Percentiles rank a stretch among this genome's conserved stretches.
phyloP scores from a whole-genome alignment of 1,284 basidiomycete species.

The Cryptococcus sp. region DNA sequence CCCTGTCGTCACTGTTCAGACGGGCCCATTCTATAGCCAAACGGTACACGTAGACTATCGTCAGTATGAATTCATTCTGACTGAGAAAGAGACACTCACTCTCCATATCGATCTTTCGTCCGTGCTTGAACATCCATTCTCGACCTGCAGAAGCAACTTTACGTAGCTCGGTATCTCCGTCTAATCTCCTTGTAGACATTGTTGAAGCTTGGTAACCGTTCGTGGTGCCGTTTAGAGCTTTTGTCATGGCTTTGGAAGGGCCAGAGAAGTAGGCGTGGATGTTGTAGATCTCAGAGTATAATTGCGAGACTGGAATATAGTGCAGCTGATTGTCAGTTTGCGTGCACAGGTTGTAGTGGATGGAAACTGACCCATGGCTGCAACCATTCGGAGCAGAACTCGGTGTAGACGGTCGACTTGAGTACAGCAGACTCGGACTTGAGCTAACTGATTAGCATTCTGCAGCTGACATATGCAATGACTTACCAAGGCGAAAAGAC shows the following conservation, averaged over 20 bases:
- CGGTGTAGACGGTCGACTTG: constrained; percentile 82
- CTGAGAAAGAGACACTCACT: constrained; percentile 51
- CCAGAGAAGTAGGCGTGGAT: constrained; percentile 87
- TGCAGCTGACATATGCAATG: not conserved
- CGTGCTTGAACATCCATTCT: constrained; percentile 79
- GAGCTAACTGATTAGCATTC: constrained; percentile 23
- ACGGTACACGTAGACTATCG: constrained; percentile 65
- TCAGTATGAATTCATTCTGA: not conserved
- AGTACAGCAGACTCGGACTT: constrained; percentile 72
- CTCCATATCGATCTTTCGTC: constrained; percentile 82
- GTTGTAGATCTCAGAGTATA: constrained; percentile 87
- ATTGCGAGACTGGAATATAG: constrained; percentile 80
- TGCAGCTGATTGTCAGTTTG: constrained; percentile 61
- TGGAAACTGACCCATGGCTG: constrained; percentile 45
- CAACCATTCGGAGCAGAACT: constrained; percentile 69
- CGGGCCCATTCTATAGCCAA: constrained; percentile 84
- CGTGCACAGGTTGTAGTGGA: not conserved
- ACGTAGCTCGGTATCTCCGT: constrained; percentile 68
- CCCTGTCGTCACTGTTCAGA: constrained; percentile 75
- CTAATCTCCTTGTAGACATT: constrained; percentile 49
- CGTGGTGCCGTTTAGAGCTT: constrained; percentile 51
- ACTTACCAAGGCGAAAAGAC: constrained; percentile 77
- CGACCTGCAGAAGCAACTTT: constrained; percentile 82
- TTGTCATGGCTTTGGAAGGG: constrained; percentile 59
- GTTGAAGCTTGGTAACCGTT: constrained; percentile 40